Evolutionary conservation across 768 basidiomycete species (phyloP), one percentile per base, ranked within the genome.

Genomic region (Symmetrospora coprosmae): DNA sequence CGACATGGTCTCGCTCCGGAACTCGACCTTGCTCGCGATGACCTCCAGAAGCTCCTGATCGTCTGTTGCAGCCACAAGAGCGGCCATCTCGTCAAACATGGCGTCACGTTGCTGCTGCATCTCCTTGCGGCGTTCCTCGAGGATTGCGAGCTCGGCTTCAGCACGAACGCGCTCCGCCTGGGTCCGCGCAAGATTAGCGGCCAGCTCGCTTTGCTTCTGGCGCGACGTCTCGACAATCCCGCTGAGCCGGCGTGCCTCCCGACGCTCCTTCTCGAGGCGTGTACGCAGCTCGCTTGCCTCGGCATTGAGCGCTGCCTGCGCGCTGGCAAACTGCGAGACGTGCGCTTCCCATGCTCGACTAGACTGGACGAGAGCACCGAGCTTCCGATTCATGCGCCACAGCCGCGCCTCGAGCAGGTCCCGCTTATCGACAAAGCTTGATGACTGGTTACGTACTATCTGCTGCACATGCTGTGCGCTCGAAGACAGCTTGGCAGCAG

Each of bases 371-470:
- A 50, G 49, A 16, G 38, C 16, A 5, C 31, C 49, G 38, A 50
- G 49, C n/a, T 35, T 30, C 38, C 38, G 33, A 21, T 50, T 50
- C 49, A 50, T 50, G 4, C 49, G 49, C 49, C 49, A 50, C 4
- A 50, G 30, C 19, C 38, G 33, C n/a, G 49, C 49, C 25, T 63
- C 56, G 37, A 61, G 25, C 38, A 77, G 74, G 72, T 92, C 35
- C 80, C 96, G 48, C 86, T 90, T 34, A 87, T 96, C 69, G 87
- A 92, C 71, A 86, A 92, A 63, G 77, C 81, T 68, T 85, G 89
- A 74, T 87, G 90, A 71, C 77, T 87, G 13, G 85, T 89, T 67
- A 50, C 66, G 48, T 6, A 64, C 45, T 39, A 68, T 48, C 3
- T 19, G 28, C 30, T 65, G 66, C 0, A 62, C 53, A 16, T 59